These are phyloP conservation scores for Nevesoporus exiguus DNA, from an alignment of 768 basidiomycete species.

Conservation along the genomic window DNA sequence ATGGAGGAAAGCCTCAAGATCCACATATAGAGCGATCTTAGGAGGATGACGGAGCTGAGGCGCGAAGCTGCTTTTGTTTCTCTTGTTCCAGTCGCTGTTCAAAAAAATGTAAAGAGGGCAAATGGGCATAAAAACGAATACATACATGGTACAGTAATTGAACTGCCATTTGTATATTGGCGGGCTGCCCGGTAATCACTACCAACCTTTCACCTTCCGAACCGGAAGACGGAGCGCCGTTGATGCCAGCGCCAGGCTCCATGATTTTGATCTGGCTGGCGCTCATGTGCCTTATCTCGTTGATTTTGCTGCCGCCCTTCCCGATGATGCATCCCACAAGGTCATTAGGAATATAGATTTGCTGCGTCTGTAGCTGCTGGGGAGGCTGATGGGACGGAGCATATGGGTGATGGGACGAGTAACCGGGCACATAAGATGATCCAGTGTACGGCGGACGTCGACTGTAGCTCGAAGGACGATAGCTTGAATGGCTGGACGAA, in stretches of 20 bases:
- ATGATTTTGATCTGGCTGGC: slow-evolving; percentile 97
- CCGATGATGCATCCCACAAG: slow-evolving; percentile 97
- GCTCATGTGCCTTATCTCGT: slow-evolving; percentile 94
- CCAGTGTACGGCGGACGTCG: slow-evolving; percentile 47
- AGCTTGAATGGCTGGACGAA: slow-evolving; percentile 50
- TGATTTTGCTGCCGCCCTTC: slow-evolving; percentile 97
- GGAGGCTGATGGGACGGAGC: slow-evolving; percentile 54
- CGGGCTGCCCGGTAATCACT: slow-evolving; percentile 93
- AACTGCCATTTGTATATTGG: slow-evolving; percentile 96
- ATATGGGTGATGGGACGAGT: slow-evolving; percentile 46
- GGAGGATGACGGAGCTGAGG: slow-evolving; percentile 30
- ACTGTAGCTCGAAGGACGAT: slow-evolving; percentile 62
- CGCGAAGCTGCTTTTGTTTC: slow-evolving; percentile 76
- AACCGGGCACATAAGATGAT: slow-evolving; percentile 72
- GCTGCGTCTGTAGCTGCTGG: slow-evolving; percentile 87
- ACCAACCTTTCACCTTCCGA: slow-evolving; percentile 89
- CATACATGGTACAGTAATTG: slow-evolving; percentile 83
- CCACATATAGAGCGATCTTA: slow-evolving; percentile 13
- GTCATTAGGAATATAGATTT: slow-evolving; percentile 98
- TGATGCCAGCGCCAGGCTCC: slow-evolving; percentile 86
- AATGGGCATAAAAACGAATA: slow-evolving; percentile 10
- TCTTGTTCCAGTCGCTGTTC: slow-evolving; percentile 79
- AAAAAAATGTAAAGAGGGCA: slow-evolving; percentile 8
- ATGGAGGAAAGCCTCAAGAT: background rate
- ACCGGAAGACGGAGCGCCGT: slow-evolving; percentile 68